Evolutionary conservation across 208 protist genomes (phyloP), one percentile per base, ranked within the genome.

Genomic region (Wallacemonas sp.): DNA sequence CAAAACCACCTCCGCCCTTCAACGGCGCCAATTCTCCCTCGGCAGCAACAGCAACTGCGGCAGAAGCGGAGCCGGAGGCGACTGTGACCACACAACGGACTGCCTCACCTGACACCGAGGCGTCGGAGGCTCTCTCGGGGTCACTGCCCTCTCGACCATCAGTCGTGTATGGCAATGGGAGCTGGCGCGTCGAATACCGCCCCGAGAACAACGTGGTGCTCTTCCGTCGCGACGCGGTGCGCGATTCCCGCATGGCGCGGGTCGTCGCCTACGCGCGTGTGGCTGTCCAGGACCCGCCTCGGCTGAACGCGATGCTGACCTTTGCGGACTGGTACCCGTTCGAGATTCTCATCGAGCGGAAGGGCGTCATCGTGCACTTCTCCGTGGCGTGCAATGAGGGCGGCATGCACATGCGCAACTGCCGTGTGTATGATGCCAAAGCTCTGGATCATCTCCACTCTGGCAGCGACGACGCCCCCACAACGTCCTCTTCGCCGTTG

Each of bases 341-440:
- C 5, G 85, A 95, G 71, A 75, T 91, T 22, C 63, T 87, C 9
- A 66, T 95, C 15, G 79, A 71, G 65, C 85, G 89, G 33, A 83
- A 91, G 38, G 84, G 77, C 30, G 66, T 91, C 19, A 62, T 95
- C 66, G 26, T 92, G 38, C 89, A 95, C 79, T 86, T 89, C 52
- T 89, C 83, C 22, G 73, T 92, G 39, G 83, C 83, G 3, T 63
- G 67, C 30, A 89, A 81, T 38, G 84, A 92, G 63, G 81, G 83
- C 19, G 82, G 82, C 0, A 89, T 95, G 85, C 83, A 95, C 77
- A 90, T 92, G 80, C 83, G 85, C 42, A 95, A 95, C 74, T 80
- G 91, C 17, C 85, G 89, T n/a, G 81, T 79, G 34, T 95, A 95
- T 71, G 72, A 73, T 37, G 65, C 30, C 30, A 39, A 21, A 9